phyloP scores from a whole-genome alignment of 2,329 filamentous ascomycete species.

The Corynespora cassiicola region DNA sequence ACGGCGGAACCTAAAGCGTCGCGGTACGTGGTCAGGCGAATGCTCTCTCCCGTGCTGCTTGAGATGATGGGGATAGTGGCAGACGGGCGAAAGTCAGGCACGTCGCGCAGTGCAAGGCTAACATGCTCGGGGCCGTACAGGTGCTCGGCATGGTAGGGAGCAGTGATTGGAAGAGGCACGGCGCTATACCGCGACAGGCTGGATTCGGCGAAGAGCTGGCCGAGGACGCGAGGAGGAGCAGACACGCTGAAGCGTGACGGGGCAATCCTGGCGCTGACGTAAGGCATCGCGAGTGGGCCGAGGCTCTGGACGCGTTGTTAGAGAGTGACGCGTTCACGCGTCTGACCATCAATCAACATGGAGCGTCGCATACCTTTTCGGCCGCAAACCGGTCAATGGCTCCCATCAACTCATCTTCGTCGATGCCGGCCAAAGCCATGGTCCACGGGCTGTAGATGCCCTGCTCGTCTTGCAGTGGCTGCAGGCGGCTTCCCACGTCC shows the following conservation, averaged over 20 bases:
- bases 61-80: conserved; percentile 1
- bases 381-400: background rate
- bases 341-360: too few relatives aligned
- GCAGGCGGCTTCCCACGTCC: conserved; percentile 6
- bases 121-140: conserved; percentile 5
- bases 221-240: conserved; percentile 3
- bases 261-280: conserved; percentile 2
- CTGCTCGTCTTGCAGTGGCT: conserved; percentile 1
- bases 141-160: conserved; percentile 11
- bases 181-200: background rate
- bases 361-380: background rate
- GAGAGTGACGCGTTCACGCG: too few relatives aligned
- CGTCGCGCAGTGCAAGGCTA: conserved; percentile 1
- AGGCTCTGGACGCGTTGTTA: background rate
- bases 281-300: background rate
- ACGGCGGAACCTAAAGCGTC: conserved; percentile 1
- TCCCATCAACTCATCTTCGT: background rate
- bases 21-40: background rate
- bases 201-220: background rate
- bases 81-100: background rate
- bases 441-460: background rate
- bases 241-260: conserved; percentile 3
- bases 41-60: background rate
- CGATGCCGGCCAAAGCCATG: conserved; percentile 1
- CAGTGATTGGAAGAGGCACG: conserved; percentile 8